Conservation (phyloP, 2,329 filamentous ascomycete genomes). For the Teratosphaeria nubilosa region DNA sequence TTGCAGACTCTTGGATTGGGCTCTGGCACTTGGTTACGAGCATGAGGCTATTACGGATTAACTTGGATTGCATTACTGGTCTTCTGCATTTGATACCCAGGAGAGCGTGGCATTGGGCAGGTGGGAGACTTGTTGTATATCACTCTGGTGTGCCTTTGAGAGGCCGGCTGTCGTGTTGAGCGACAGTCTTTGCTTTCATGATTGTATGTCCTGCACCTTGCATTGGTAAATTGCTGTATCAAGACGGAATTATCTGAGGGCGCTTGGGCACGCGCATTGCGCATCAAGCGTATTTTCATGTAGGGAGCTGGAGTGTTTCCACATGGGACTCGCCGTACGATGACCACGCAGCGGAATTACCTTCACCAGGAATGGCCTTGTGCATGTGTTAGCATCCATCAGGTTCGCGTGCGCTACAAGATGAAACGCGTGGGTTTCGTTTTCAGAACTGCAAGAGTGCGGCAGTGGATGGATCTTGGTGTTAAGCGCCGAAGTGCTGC, state of each 20-base stretch:
- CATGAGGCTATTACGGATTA: not conserved
- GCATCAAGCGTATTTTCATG: too few species aligned
- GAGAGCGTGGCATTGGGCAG: not conserved
- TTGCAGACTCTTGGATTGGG: not conserved
- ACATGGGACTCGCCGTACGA: too few species aligned
- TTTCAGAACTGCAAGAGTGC: too few species aligned
- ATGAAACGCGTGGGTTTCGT: too few species aligned
- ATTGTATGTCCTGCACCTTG: not conserved
- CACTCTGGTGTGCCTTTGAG: not conserved
- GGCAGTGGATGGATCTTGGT: too few species aligned
- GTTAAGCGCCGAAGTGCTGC: too few species aligned
- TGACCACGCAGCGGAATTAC: too few species aligned
- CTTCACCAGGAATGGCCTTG: too few species aligned
- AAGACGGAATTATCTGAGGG: not conserved
- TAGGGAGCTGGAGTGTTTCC: too few species aligned
- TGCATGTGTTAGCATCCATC: too few species aligned
- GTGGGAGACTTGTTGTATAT: not conserved
- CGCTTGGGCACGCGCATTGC: not conserved
- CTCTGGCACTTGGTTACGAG: not conserved
- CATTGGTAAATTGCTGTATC: not conserved
- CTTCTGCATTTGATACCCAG: not conserved
- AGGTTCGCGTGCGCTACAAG: too few species aligned
- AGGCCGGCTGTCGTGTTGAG: not conserved
- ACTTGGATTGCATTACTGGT: not conserved
- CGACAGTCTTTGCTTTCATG: not conserved